Evolutionary conservation across 495 filamentous ascomycete genomes (phyloP), one percentile per base, ranked within the genome.

Genomic region (Neurospora sp.): DNA sequence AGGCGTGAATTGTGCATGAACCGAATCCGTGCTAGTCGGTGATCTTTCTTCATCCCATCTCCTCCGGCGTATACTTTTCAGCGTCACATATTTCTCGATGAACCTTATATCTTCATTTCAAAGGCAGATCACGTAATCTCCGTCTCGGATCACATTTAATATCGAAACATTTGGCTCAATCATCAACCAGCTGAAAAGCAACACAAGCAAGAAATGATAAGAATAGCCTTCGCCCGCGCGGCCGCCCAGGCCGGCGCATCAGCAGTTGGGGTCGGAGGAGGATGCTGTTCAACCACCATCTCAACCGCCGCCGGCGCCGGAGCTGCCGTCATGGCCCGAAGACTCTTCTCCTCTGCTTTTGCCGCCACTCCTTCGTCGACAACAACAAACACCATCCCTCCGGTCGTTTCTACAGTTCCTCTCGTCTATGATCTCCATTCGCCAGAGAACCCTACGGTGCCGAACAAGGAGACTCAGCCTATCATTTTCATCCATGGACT

Each of bases 401-500:
- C 72, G 5, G 48, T 59, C 0, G 24, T 73, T 19, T 70, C 76
- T 6, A 82, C 80, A n/a, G 78, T 89, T 6, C 77, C 83, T 5
- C 81, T 92, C 2, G 86, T 85, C 9, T 92, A 86, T 79, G 89
- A 92, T 73, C 85, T 88, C 45, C 88, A 90, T 75, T 77, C 85
- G 74, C 86, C 90, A 10, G 74, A 79, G n/a, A 81, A 81, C n/a
- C 79, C 77, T 5, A 66, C 28, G 54, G 79, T 76, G 11, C 70
- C 77, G 0, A 79, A 84, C 21, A 76, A 69, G 59, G 78, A 83
- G 74, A 86, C 87, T 66, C 80, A 87, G 59, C 93, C 96, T 1
- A 92, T 99, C 73, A 82, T 99, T 75, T 89, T 99, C 74, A 88
- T 98, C 81, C 96, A 99, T 81, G 96, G 96, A 5, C 86, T 99